Conservation (phyloP, 331 rosid genomes). For the Malus hybrid region DNA sequence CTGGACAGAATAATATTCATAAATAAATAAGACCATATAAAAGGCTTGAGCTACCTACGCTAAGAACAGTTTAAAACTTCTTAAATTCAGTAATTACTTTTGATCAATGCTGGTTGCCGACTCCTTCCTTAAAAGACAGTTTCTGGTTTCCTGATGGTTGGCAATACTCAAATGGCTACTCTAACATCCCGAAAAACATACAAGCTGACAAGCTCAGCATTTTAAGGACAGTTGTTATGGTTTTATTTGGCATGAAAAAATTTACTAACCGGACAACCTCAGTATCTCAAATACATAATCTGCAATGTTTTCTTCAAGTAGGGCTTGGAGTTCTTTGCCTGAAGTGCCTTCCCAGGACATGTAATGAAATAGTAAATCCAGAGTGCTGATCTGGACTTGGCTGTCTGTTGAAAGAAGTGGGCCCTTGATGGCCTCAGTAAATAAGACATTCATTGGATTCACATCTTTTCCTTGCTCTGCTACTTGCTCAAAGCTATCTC, state of each 20-base stretch:
- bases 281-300: conserved; percentile 91
- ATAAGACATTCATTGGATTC: conserved; percentile 43
- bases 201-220: not conserved
- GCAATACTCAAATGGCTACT: not conserved
- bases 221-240: not conserved
- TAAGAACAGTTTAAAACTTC: not conserved
- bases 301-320: conserved; percentile 85
- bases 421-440: conserved; percentile 91
- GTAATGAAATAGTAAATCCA: conserved; percentile 64
- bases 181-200: not conserved
- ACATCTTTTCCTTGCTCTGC: conserved; percentile 35
- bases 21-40: conserved; percentile 7
- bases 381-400: conserved; percentile 70
- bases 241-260: not conserved
- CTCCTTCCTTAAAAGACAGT: not conserved
- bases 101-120: not conserved
- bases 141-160: not conserved
- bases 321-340: conserved; percentile 49
- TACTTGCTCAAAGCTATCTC: conserved; percentile 25
- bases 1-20: not conserved
- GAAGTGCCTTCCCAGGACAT: conserved; percentile 56
- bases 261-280: conserved; percentile 76
- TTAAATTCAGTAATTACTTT: not conserved
- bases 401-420: conserved; percentile 75
- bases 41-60: conserved; percentile 3